Conservation (phyloP, 208 protist species). For the Lotmaria passim region DNA sequence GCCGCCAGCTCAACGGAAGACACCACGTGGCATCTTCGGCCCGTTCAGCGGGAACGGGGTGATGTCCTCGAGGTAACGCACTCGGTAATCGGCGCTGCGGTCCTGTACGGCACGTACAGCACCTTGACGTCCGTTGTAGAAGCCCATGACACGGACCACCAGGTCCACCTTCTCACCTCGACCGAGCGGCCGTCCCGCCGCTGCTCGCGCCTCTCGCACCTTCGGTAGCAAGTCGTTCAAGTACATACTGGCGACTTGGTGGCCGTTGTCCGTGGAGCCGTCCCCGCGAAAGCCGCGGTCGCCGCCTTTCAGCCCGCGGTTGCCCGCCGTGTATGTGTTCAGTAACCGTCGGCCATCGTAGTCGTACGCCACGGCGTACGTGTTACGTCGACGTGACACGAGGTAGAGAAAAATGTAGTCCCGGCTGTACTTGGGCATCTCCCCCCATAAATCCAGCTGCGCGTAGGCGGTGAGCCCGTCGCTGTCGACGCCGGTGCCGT, state of each 20-base stretch:
- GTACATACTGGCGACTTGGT: constrained; percentile 90
- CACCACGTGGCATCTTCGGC: constrained; percentile 87
- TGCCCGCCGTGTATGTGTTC: constrained; percentile 84
- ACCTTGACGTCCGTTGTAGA: constrained; percentile 90
- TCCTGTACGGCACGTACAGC: constrained; percentile 89
- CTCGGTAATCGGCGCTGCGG: constrained; percentile 69
- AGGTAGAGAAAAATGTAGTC: constrained; percentile 90
- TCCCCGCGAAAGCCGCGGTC: constrained; percentile 87
- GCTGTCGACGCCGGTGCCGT: constrained; percentile 21
- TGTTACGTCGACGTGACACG: constrained; percentile 85
- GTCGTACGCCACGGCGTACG: constrained; percentile 89
- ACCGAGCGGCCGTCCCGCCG: constrained; percentile 50
- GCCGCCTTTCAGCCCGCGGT: constrained; percentile 85
- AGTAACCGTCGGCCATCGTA: constrained; percentile 83
- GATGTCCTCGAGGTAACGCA: constrained; percentile 90
- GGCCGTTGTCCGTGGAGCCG: constrained; percentile 86
- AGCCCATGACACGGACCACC: constrained; percentile 90
- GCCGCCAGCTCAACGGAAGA: constrained; percentile 57
- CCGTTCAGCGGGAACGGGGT: constrained; percentile 91
- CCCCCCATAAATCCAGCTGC: constrained; percentile 87
- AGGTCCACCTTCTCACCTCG: constrained; percentile 86
- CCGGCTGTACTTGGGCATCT: constrained; percentile 88
- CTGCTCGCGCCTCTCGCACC: constrained; percentile 70
- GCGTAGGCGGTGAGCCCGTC: constrained; percentile 54
- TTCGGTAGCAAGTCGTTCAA: constrained; percentile 83